Evolutionary conservation across 2,329 filamentous ascomycete species (phyloP), one percentile per base, ranked within the genome.

Genomic region (Monosporascus sp.): DNA sequence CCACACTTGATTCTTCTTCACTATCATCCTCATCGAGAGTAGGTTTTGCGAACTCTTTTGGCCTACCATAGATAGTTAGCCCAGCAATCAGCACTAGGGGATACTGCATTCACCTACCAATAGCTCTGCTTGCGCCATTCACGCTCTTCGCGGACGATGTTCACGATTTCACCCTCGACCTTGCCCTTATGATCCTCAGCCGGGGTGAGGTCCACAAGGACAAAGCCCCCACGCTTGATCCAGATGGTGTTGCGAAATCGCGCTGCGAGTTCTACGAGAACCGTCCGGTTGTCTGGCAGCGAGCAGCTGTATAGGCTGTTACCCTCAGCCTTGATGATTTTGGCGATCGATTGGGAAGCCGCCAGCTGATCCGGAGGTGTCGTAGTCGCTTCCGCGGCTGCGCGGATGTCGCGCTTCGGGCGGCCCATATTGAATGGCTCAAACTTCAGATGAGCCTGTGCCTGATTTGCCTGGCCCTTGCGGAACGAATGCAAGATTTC

Each of bases 241-340:
- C 91, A 97, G 59, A 97, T 90, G 2, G 90, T 94, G 59, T 90
- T 94, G 56, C 93, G 88, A 69, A 97, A 97, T 41, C 86, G 85
- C 26, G 90, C 77, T 9, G 90, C 87, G 20, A 99, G 83, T 76
- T 97, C 91, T 22, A 91, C 86, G 19, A 95, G 75, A 40, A 93
- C 71, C 7, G 79, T 74, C 64, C 84, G 81, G 54, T 82, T 80
- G 62, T 79, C 78, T 24, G 92, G 85, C 31, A 92, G 76, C 66
- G 86, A 80, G 66, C 93, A 90, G 44, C 82, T 82, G 77, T 96
- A 97, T 43, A 96, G 78, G 70, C 89, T 95, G 75, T 96, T 96
- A 61, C 93, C 93, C 61, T 91, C 87, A 44, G 88, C 88, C 70
- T 90, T 89, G 66, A 89, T 74, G 54, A 97, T 86, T 53, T 86